Base-by-base conservation (phyloP, 768 basidiomycete genomes). In the Hericium alpestre region DNA sequence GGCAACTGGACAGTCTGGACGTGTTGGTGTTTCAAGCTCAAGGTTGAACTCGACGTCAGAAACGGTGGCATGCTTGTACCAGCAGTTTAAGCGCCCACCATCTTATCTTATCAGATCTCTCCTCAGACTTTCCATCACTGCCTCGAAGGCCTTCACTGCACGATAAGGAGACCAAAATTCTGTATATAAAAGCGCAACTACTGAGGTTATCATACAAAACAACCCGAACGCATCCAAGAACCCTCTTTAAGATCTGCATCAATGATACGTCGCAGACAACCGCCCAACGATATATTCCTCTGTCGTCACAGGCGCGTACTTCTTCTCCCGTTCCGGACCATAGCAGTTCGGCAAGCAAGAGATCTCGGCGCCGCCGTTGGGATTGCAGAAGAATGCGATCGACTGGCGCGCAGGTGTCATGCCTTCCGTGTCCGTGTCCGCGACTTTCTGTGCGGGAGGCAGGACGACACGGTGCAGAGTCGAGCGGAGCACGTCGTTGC, bases 361-460 rank as follows among this genome's bases (percentile, higher is more conserved):
- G 55, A 93, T 83, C 57, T 76, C 73, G 13, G 86, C 73, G 43
- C 76, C 76, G 63, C 79, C 81, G 61, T 91, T 89, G 3, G 90
- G 89, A 63, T 87, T 91, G 74, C 86, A 90, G 71, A 93, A 93
- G 74, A 88, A 93, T 8, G 87, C 90, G 53, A 92, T 85, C 9
- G 87, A 89, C 65, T 90, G 87, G 25, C 90, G 79, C 9, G 72
- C 69, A 0, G 87, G 83, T 1, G 81, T 84, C 57, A 83, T 69
- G n/a, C 67, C 71, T 60, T 83, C 80, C 7, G 70, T 73, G 9
- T 76, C 80, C 6, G 71, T 73, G 8, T 76, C 72, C 61, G 67
- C 77, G 56, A 79, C 66, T 61, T 74, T 73, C 63, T 72, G 70
- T 12, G 75, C 76, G 0, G 80, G 73, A 20, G 90, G 88, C 4